Evolutionary conservation across 2,329 filamentous ascomycete genomes (phyloP).

Genomic region (Trichoderma guizhouense): DNA sequence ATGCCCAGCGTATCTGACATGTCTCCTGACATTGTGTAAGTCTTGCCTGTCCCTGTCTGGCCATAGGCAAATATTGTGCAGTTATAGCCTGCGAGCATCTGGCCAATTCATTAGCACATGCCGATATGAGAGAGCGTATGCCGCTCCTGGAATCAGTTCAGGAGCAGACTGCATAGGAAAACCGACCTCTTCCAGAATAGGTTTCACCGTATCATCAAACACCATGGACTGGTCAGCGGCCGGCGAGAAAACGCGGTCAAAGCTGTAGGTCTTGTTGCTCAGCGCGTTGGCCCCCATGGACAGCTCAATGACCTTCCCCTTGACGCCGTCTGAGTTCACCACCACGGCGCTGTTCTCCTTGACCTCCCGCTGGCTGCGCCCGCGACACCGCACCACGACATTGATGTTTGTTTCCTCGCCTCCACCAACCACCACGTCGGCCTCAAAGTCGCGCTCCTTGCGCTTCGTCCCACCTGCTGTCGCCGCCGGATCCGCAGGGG

Average conservation of each 20-base stretch:
- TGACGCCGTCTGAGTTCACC: constrained; percentile 81
- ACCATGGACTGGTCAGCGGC: constrained; percentile 92
- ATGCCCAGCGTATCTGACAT: constrained; percentile 85
- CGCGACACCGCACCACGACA: constrained; percentile 91
- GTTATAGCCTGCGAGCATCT: constrained; percentile 94
- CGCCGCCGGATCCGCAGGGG: constrained; percentile 69
- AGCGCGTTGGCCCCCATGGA: constrained; percentile 90
- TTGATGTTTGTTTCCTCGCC: constrained; percentile 93
- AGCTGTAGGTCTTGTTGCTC: constrained; percentile 94
- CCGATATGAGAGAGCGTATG: neutral
- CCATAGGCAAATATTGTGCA: constrained; percentile 99
- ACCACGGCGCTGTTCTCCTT: constrained; percentile 94
- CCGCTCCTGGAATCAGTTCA: too few species aligned
- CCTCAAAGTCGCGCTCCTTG: constrained; percentile 81
- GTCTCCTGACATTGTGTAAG: constrained; percentile 98
- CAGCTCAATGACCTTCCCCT: constrained; percentile 77
- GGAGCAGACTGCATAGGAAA: neutral
- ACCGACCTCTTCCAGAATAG: constrained; percentile 84
- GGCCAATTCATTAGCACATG: constrained; percentile 16
- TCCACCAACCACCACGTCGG: constrained; percentile 43
- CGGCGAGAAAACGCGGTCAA: constrained; percentile 94
- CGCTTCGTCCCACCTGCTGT: constrained; percentile 67
- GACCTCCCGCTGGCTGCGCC: constrained; percentile 87
- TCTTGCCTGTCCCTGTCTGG: constrained; percentile 96
- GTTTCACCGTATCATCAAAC: constrained; percentile 91